Evolutionary conservation across 1,284 basidiomycete genomes (phyloP).

Genomic region (Leucoagaricus sp.): DNA sequence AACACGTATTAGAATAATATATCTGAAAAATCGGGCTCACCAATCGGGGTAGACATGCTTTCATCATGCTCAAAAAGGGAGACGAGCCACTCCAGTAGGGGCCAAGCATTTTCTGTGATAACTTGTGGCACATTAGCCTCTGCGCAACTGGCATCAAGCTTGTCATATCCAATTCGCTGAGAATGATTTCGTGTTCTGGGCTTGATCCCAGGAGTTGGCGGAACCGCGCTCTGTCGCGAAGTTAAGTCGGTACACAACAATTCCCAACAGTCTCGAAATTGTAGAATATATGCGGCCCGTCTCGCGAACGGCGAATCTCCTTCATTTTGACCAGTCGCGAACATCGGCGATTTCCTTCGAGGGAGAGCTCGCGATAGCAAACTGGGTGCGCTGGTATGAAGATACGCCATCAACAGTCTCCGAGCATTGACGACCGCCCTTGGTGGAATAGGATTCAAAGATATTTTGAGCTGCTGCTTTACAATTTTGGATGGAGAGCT

Average conservation of each 20-base stretch:
- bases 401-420: conserved; percentile 54
- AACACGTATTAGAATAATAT: conserved; percentile 13
- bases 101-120: conserved; percentile 54
- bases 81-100: conserved; percentile 61
- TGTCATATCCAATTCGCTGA: background rate
- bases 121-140: background rate
- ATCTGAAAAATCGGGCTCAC: conserved; percentile 16
- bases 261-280: conserved; percentile 60
- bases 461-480: conserved; percentile 45
- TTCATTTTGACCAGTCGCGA: conserved; percentile 31
- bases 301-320: conserved; percentile 58
- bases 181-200: background rate
- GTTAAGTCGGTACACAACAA: conserved; percentile 57
- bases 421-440: conserved; percentile 49
- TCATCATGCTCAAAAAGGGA: conserved; percentile 67
- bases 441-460: conserved; percentile 42
- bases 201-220: conserved; percentile 4
- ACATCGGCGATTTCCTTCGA: conserved; percentile 16
- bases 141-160: background rate
- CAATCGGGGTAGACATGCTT: conserved; percentile 21
- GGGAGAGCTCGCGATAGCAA: conserved; percentile 57
- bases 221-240: conserved; percentile 29
- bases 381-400: conserved; percentile 53
- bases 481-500: conserved; percentile 34
- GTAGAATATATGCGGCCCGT: conserved; percentile 50